Base-by-base conservation (phyloP, 805 yeast species). In the Brettanomyces bruxellensis region DNA sequence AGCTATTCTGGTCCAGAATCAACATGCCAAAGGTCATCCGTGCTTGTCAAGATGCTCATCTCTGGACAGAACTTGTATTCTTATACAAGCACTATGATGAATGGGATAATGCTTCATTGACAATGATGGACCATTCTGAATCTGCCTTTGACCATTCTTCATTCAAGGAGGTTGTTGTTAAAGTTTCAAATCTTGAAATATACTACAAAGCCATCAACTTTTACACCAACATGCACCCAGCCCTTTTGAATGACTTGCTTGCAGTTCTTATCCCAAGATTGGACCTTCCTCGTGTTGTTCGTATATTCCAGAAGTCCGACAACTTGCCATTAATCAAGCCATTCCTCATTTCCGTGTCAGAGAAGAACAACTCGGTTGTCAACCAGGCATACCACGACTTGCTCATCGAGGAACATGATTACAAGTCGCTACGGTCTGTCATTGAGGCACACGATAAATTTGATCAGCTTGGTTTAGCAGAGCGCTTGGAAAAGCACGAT, bases 31-130 rank as follows among this genome's bases (percentile, higher is more conserved):
- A 91, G 72, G 98, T 88, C 43, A 84, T 93, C 55, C 81, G 86
- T 54, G 97, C 96, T 32, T 86, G 93, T 60, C 97, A 91, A 67
- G 79, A 71, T 47, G 93, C 96, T 38, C 99, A 93, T 62, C 72
- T 93, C 61, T 93, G 97, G 90, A 93, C 95, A 22, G 99, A 93
- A 70, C 75, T 91, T 56, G 88, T 93, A 48, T 93, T 93, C 81
- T 73, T 93, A 66, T 91, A 91, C 71, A 89, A 96, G 63, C 99
- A 93, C 68, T 93, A 93, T 65, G 99, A 93, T 64, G 99, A 93
- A 71, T 93, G 96, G 95, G 99, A 93, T 66, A 93, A 93, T 66
- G 99, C 99, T 50, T 89, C 96, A 34, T 75, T 93, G 62, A 81
- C 96, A 13, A 87, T 93, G 90, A 93, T 93, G 73, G 97, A 93